Conservation (phyloP, 1,284 basidiomycete genomes). For the Rhizoctonia solani region DNA sequence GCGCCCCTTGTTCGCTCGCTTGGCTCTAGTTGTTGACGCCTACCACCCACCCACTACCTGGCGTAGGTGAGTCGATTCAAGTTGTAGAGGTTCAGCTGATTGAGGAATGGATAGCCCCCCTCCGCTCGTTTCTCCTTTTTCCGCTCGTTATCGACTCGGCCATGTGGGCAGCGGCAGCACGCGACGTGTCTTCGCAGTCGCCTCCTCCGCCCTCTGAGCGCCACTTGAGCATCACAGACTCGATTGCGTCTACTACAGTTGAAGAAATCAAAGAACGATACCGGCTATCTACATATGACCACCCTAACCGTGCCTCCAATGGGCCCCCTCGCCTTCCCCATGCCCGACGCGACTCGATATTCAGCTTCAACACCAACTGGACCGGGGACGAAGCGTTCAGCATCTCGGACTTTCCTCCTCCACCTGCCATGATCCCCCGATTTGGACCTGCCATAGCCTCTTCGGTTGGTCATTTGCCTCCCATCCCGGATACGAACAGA, state of each 20-base stretch:
- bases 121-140: not conserved
- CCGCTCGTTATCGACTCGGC: not conserved
- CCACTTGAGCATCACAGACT: slow-evolving; percentile 17
- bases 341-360: slow-evolving; percentile 19
- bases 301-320: not conserved
- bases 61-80: too few species aligned
- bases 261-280: slow-evolving; percentile 25
- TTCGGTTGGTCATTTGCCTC: too few species aligned
- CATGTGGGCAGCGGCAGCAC: slow-evolving; percentile 4
- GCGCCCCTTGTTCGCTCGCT: too few species aligned
- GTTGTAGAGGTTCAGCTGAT: too few species aligned
- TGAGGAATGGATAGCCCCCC: too few species aligned
- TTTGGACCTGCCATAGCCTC: too few species aligned
- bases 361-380: slow-evolving; percentile 24
- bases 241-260: slow-evolving; percentile 11
- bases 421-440: too few species aligned
- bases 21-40: too few species aligned
- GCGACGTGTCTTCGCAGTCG: slow-evolving; percentile 1
- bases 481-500: too few species aligned
- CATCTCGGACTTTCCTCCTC: too few species aligned
- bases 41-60: too few species aligned
- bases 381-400: too few species aligned
- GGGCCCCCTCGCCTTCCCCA: not conserved
- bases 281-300: not conserved
- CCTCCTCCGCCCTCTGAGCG: slow-evolving; percentile 11